phyloP scores from a whole-genome alignment of 2,329 filamentous ascomycete genomes.

The Pyrenophora seminiperda region DNA sequence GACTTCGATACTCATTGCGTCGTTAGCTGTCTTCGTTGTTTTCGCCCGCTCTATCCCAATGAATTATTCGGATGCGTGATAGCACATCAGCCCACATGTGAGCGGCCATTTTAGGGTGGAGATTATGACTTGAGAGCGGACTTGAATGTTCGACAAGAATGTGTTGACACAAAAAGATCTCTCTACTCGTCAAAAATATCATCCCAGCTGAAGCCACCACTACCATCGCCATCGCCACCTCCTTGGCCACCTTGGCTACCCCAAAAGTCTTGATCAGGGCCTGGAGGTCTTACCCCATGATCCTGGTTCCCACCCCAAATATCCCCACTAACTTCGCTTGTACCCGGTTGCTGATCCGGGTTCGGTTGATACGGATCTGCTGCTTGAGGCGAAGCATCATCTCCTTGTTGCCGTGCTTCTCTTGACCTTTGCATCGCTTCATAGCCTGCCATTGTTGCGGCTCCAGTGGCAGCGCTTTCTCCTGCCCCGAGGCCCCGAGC shows the following conservation, averaged over 20 bases:
- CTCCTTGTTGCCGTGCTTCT: constrained; percentile 28
- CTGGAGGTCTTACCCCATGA: constrained; percentile 29
- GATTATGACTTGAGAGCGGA: no score
- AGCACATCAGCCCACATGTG: no score
- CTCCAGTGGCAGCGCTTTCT: constrained; percentile 56
- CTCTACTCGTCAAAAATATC: constrained; percentile 32
- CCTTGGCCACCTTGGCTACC: constrained; percentile 27
- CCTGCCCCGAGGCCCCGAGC: constrained; percentile 47
- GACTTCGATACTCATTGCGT: neutral
- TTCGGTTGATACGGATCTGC: constrained; percentile 28
- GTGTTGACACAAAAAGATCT: constrained; percentile 1
- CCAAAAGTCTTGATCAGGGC: constrained; percentile 38
- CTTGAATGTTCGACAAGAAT: constrained; percentile 3
- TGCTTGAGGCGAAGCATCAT: constrained; percentile 37
- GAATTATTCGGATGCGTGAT: no score
- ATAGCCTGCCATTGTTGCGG: constrained; percentile 66
- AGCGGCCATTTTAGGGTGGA: no score
- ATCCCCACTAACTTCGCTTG: constrained; percentile 28
- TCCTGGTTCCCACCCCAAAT: constrained; percentile 37
- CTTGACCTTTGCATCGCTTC: constrained; percentile 65
- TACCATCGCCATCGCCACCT: constrained; percentile 45
- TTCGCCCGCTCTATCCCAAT: no score
- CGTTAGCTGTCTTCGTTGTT: neutral
- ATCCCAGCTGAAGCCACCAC: constrained; percentile 29
- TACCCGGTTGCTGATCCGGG: constrained; percentile 26